Conservation (phyloP, 257 asterid species). For the Coffea canephora region DNA sequence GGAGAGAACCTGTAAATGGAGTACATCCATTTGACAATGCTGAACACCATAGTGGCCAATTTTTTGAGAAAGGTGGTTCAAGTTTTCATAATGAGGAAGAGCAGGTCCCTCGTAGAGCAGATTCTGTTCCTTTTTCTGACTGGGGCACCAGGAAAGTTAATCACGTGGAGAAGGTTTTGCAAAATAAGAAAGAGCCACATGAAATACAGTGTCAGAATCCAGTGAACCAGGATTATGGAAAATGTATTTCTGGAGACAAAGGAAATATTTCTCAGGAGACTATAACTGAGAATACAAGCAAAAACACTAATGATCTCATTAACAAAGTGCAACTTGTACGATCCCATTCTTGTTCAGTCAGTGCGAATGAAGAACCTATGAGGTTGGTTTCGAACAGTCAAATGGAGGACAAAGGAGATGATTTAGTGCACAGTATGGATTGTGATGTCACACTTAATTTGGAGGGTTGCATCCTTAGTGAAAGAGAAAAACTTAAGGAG, state of each 20-base stretch:
- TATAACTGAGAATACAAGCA: slow-evolving; percentile 16
- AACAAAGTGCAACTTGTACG: slow-evolving; percentile 13
- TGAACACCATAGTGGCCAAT: slow-evolving; percentile 13
- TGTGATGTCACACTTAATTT: slow-evolving; percentile 14
- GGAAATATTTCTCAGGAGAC: slow-evolving; percentile 20
- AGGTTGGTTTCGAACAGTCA: slow-evolving; percentile 18
- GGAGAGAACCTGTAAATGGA: slow-evolving; percentile 20
- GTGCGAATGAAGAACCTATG: slow-evolving; percentile 8
- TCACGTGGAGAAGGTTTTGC: slow-evolving; percentile 12
- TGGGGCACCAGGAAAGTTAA: slow-evolving; percentile 17
- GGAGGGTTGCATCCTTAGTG: slow-evolving; percentile 37
- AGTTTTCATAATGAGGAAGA: slow-evolving; percentile 18
- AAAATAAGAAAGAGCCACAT: slow-evolving; percentile 16
- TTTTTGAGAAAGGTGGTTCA: slow-evolving; percentile 31
- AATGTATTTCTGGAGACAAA: slow-evolving; percentile 8
- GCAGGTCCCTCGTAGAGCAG: slow-evolving; percentile 6
- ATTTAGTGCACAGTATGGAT: slow-evolving; percentile 15
- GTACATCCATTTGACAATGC: slow-evolving; percentile 19
- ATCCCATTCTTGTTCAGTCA: background rate
- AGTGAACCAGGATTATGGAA: slow-evolving; percentile 19
- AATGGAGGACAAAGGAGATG: slow-evolving; percentile 28
- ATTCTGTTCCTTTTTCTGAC: slow-evolving; percentile 17
- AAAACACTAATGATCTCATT: background rate
- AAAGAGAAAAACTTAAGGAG: slow-evolving; percentile 78
- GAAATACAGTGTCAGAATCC: slow-evolving; percentile 13